Percentiles rank a stretch among this genome's conserved stretches.
phyloP scores from a whole-genome alignment of 441 rosid species.

The Hura crepitans region DNA sequence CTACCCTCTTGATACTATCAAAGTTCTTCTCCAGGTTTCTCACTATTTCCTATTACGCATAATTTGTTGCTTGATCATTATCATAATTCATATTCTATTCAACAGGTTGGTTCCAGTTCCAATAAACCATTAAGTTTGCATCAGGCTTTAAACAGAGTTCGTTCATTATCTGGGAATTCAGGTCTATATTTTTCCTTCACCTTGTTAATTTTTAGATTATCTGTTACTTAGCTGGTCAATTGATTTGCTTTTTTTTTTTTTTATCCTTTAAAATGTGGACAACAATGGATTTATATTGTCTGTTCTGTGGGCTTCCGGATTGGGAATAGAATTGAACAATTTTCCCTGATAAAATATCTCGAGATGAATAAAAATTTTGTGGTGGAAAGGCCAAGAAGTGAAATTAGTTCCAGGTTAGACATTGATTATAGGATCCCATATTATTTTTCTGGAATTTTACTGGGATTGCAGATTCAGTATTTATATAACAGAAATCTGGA shows the following conservation, averaged over 20 bases:
- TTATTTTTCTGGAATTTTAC: neutral
- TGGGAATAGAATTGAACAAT: neutral
- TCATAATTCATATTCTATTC: neutral
- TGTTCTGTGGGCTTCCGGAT: neutral
- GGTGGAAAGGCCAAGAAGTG: neutral
- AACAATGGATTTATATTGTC: too few relatives aligned
- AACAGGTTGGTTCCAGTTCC: slow-evolving; percentile 81
- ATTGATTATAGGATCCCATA: neutral
- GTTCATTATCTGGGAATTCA: slow-evolving; percentile 54
- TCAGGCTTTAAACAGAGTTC: slow-evolving; percentile 56
- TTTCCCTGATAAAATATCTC: too few relatives aligned
- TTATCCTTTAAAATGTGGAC: neutral
- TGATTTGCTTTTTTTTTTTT: neutral
- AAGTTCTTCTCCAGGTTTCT: slow-evolving; percentile 70
- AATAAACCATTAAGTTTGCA: slow-evolving; percentile 43
- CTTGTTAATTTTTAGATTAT: neutral
- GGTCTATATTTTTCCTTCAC: slow-evolving; percentile 31
- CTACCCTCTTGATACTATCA: slow-evolving; percentile 81
- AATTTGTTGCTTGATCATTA: neutral
- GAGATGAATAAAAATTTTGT: neutral
- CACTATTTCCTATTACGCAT: neutral
- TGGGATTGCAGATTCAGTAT: neutral
- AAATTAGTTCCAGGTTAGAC: neutral
- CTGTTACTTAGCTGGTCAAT: neutral
- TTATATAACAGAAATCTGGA: neutral